Evolutionary conservation across 2,329 filamentous ascomycete species (phyloP).

Genomic region (Trichoderma aggressivum): DNA sequence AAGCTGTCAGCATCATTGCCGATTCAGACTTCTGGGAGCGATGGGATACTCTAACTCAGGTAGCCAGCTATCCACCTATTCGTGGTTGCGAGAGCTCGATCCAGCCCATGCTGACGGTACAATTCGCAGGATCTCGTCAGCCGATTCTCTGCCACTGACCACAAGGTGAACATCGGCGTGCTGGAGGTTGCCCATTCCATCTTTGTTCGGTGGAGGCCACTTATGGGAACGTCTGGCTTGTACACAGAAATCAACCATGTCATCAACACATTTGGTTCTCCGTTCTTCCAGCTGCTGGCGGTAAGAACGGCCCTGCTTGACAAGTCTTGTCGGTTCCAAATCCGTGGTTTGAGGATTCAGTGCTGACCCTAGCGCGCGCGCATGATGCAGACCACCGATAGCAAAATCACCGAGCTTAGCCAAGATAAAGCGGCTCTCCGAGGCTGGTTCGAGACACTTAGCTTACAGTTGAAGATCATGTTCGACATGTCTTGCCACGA

Average conservation of each 20-base stretch:
- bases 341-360: neutral
- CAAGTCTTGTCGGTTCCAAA: neutral
- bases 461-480: conserved; percentile 85
- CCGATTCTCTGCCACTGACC: conserved; percentile 76
- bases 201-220: conserved; percentile 90
- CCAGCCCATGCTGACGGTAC: neutral
- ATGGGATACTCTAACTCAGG: conserved; percentile 93
- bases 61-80: conserved; percentile 33
- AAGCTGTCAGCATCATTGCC: conserved; percentile 94
- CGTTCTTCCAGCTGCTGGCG: conserved; percentile 77
- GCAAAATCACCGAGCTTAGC: conserved; percentile 69
- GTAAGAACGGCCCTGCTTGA: conserved; percentile 41
- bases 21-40: conserved; percentile 96
- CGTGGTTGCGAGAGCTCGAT: neutral
- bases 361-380: conserved; percentile 21
- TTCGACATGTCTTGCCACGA: conserved; percentile 98
- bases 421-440: conserved; percentile 71
- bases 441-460: conserved; percentile 79
- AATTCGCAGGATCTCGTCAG: conserved; percentile 72
- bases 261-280: conserved; percentile 74
- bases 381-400: conserved; percentile 57
- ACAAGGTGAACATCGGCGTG: conserved; percentile 86
- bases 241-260: conserved; percentile 98
- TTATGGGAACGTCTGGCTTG: conserved; percentile 88
- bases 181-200: conserved; percentile 97